Conservation (phyloP, 352 stramenopile genomes). For the Phytophthora rubi region DNA sequence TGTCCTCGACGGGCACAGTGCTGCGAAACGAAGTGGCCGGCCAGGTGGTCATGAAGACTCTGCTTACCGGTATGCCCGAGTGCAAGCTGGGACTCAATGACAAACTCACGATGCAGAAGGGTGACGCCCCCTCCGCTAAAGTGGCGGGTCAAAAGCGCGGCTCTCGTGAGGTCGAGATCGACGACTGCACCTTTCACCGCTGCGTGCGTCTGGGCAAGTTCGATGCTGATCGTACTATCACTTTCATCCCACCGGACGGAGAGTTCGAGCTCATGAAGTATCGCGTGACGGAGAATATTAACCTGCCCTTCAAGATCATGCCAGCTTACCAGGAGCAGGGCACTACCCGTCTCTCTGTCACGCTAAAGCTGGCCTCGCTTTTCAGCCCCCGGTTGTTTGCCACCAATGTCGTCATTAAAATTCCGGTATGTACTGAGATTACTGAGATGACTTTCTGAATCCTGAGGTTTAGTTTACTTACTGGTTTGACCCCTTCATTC, state of each 20-base stretch:
- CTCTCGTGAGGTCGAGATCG: conserved; percentile 91
- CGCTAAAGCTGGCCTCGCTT: conserved; percentile 90
- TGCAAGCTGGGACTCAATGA: conserved; percentile 99
- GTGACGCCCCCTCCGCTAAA: conserved; percentile 61
- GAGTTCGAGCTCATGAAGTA: conserved; percentile 99
- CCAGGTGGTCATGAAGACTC: conserved; percentile 97
- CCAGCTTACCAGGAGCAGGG: conserved; percentile 96
- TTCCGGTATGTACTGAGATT: conserved; percentile 53
- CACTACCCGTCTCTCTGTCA: conserved; percentile 79
- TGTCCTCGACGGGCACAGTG: conserved; percentile 94
- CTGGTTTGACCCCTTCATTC: neutral
- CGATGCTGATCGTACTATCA: conserved; percentile 96
- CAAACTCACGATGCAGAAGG: conserved; percentile 98
- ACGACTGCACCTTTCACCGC: conserved; percentile 99
- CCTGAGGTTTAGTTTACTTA: neutral
- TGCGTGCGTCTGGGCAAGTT: conserved; percentile 98
- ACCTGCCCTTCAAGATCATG: conserved; percentile 98
- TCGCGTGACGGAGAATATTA: conserved; percentile 97
- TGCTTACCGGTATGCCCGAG: conserved; percentile 98
- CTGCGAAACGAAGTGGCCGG: conserved; percentile 97
- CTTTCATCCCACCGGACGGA: conserved; percentile 98
- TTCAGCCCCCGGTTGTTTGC: conserved; percentile 97
- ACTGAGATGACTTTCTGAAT: neutral
- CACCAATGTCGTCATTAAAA: conserved; percentile 97
- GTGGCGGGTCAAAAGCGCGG: conserved; percentile 76